Conservation (phyloP, 2,329 filamentous ascomycete species). For the Grosmannia clavigera region DNA sequence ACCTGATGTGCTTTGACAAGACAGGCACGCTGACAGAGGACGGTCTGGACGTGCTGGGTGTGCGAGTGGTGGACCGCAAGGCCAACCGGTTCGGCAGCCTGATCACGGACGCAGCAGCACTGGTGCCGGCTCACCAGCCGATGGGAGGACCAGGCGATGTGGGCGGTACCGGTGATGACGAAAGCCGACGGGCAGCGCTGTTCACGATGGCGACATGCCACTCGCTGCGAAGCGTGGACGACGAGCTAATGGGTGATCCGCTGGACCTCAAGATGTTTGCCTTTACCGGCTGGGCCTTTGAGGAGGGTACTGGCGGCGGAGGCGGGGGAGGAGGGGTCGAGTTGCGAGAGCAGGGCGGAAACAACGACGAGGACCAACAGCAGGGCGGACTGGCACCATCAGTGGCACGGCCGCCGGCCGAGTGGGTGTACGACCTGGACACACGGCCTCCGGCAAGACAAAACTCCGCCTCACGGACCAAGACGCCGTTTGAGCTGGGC, state of each 20-base stretch:
- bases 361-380: slow-evolving; percentile 48
- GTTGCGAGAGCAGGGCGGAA: slow-evolving; percentile 24
- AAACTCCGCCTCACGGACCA: neutral
- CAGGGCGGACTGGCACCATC: slow-evolving; percentile 66
- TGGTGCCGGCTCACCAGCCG: slow-evolving; percentile 7
- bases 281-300: slow-evolving; percentile 84
- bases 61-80: slow-evolving; percentile 60
- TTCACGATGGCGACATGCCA: slow-evolving; percentile 98
- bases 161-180: slow-evolving; percentile 12
- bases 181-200: slow-evolving; percentile 47
- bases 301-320: slow-evolving; percentile 66
- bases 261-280: slow-evolving; percentile 98
- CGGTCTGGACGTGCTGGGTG: slow-evolving; percentile 82
- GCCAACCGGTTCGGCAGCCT: slow-evolving; percentile 60
- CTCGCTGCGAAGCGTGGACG: slow-evolving; percentile 75
- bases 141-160: neutral
- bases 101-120: slow-evolving; percentile 42
- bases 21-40: slow-evolving; percentile 97
- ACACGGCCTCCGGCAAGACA: neutral
- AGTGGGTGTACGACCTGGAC: slow-evolving; percentile 12
- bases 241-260: slow-evolving; percentile 82
- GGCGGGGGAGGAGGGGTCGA: slow-evolving; percentile 16
- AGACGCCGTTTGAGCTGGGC: slow-evolving; percentile 65
- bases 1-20: slow-evolving; percentile 97
- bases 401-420: slow-evolving; percentile 66